phyloP scores from a whole-genome alignment of 495 filamentous ascomycete species.

The Podospora bellae-mahoneyi region DNA sequence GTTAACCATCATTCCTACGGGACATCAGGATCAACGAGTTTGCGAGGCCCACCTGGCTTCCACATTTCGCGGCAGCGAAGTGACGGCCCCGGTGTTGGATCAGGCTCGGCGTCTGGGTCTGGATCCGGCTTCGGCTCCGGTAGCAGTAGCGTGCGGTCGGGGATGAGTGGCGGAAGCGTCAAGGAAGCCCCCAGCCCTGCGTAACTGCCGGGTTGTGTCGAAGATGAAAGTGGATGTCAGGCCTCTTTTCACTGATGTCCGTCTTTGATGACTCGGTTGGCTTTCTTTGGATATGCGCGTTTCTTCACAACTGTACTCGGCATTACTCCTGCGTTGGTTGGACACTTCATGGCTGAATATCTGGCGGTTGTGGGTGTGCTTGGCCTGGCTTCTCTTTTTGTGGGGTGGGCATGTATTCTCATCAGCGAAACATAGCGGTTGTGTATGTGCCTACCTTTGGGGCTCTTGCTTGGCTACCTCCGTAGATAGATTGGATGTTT shows the following conservation, averaged over 20 bases:
- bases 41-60: constrained; percentile 35
- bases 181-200: constrained; percentile 32
- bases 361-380: neutral
- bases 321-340: neutral
- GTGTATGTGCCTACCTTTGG: neutral
- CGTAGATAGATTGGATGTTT: constrained; percentile 16
- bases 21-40: constrained; percentile 13
- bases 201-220: constrained; percentile 12
- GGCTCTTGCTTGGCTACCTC: neutral
- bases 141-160: constrained; percentile 37
- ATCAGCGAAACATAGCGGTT: neutral
- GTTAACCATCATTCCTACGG: constrained; percentile 5
- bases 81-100: constrained; percentile 24
- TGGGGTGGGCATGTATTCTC: neutral
- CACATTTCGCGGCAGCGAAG: constrained; percentile 23
- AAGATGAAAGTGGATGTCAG: constrained; percentile 1
- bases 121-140: constrained; percentile 28
- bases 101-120: constrained; percentile 28
- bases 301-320: neutral
- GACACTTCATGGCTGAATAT: neutral
- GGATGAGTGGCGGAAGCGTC: constrained; percentile 33
- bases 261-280: neutral
- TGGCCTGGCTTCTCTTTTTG: neutral
- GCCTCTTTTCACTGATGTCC: neutral
- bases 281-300: neutral